Evolutionary conservation across 2,329 filamentous ascomycete genomes (phyloP), one percentile per base, ranked within the genome.

Genomic region (Aaosphaeria pasadenensis): DNA sequence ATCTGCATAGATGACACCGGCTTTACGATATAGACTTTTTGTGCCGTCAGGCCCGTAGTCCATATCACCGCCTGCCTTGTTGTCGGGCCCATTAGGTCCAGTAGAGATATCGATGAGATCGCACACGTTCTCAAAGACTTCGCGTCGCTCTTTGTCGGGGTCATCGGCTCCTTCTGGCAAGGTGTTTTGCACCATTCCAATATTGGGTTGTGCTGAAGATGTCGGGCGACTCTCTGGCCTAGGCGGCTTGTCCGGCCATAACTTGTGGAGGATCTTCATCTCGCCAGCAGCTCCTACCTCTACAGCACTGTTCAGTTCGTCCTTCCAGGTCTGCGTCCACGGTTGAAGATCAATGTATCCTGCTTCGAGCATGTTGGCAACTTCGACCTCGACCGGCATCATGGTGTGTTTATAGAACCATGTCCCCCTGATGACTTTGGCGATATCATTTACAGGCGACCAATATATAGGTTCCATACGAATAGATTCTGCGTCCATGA

Each of bases 371-470:
- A 91, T 90, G 59, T 97, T 99, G 6, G 94, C 91, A 32, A 96
- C 86, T 11, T 83, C 76, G 1, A 89, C 82, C 53, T 95, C 89
- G 5, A 99, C 82, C 0, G 94, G 94, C 49, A 89, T 76, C 91
- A 97, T 96, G 1, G 88, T 92, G 63, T 96, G 91, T 73, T 87
- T 88, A 71, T 97, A 97, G 67, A 99, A 99, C 94, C 94, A 99
- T 0, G 92, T 97, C 1, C 88, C 91, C 55, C 94, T 81, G 48
- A 87, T 79, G 1, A 97, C 91, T 33, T 85, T 78, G 5, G 89
- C 87, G 31, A 95, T 82, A 62, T 97, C 94, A 60, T 95, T 91
- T 31, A 97, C 81, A 6, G 94, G 92, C 13, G 87, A 91, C 94
- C 94, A 99, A 67, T 99, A 99, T 50, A 97, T 96, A 0, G 94